Percentiles rank a stretch among this genome's conserved stretches.
Conservation (phyloP, 495 filamentous ascomycete species). For the Lophiotrema nucula region DNA sequence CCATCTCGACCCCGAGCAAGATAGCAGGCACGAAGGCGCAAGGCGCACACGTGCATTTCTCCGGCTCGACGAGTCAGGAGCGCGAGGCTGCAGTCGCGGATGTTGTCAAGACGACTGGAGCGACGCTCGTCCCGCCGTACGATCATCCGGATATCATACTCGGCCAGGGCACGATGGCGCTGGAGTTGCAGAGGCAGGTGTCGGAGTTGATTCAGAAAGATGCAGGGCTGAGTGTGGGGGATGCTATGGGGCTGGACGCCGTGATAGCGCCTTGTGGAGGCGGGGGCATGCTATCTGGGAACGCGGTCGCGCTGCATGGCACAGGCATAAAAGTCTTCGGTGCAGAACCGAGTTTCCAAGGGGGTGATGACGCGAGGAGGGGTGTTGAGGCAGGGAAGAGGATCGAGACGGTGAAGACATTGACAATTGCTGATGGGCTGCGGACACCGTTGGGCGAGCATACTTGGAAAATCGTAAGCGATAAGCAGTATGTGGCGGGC, state of each 20-base stretch:
- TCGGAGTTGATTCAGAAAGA: constrained; percentile 47
- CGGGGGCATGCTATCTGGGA: constrained; percentile 82
- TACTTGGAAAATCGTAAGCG: constrained; percentile 80
- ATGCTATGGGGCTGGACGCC: constrained; percentile 57
- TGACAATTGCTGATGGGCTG: constrained; percentile 90
- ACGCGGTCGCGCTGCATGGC: constrained; percentile 70
- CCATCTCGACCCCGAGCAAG: constrained; percentile 77
- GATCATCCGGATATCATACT: constrained; percentile 88
- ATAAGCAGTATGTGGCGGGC: constrained; percentile 64
- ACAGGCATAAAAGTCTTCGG: constrained; percentile 76
- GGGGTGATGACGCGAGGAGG: constrained; percentile 75
- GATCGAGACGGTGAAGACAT: constrained; percentile 62
- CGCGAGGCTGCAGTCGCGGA: constrained; percentile 71
- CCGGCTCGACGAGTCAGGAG: constrained; percentile 74
- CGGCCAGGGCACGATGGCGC: constrained; percentile 81
- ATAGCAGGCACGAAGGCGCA: constrained; percentile 76
- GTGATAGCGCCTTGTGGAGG: constrained; percentile 86
- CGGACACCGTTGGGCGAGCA: constrained; percentile 75
- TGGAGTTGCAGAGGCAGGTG: constrained; percentile 80
- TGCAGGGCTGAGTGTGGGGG: constrained; percentile 7
- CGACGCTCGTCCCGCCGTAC: constrained; percentile 81
- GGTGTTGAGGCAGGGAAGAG: constrained; percentile 63
- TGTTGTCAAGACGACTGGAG: constrained; percentile 67
- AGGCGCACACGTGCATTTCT: constrained; percentile 77
- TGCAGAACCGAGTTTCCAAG: constrained; percentile 83